Percentiles rank a stretch among this genome's conserved stretches.
Evolutionary conservation across 176 grass and related monocot genomes (phyloP).

Genomic region (Echinochloa phyllopogon): DNA sequence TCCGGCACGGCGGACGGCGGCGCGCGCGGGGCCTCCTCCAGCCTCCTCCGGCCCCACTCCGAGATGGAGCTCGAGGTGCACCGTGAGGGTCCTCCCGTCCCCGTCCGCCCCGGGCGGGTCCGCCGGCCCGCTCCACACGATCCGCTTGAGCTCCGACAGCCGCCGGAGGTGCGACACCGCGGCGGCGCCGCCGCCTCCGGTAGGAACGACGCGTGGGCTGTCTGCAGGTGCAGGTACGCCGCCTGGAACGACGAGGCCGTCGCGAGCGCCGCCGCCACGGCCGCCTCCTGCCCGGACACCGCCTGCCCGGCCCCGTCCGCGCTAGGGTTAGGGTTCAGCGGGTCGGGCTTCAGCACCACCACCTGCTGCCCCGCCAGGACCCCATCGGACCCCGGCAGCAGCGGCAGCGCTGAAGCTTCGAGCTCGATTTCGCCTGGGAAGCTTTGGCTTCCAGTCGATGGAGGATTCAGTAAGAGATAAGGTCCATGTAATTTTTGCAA

Average conservation of each 20-base stretch:
- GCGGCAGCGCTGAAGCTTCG: too few relatives aligned
- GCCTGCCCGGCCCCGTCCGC: slow-evolving; percentile 20
- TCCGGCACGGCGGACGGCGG: too few relatives aligned
- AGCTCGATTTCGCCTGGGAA: too few relatives aligned
- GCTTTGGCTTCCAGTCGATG: too few relatives aligned
- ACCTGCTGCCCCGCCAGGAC: slow-evolving; percentile 85
- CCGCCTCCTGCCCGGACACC: slow-evolving; percentile 46
- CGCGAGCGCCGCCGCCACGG: slow-evolving; percentile 63
- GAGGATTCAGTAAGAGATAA: too few relatives aligned
- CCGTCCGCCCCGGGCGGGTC: slow-evolving; percentile 2
- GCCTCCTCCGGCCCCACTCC: too few relatives aligned
- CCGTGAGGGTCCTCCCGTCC: slow-evolving; percentile 47
- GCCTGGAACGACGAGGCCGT: slow-evolving; percentile 81
- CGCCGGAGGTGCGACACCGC: slow-evolving; percentile 91
- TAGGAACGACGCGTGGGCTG: slow-evolving; percentile 72
- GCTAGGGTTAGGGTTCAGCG: slow-evolving; percentile 61
- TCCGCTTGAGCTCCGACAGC: slow-evolving; percentile 77
- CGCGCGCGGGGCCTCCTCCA: too few relatives aligned
- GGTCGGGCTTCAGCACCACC: slow-evolving; percentile 89
- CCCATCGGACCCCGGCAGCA: slow-evolving; percentile 39
- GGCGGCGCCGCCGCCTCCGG: slow-evolving; percentile 60
- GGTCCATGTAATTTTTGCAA: too few relatives aligned
- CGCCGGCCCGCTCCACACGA: too few relatives aligned
- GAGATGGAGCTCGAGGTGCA: slow-evolving; percentile 83
- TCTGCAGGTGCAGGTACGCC: slow-evolving; percentile 92